Evolutionary conservation across 2,329 filamentous ascomycete species (phyloP), one percentile per base, ranked within the genome.

Genomic region (Orbilia ellipsospora): DNA sequence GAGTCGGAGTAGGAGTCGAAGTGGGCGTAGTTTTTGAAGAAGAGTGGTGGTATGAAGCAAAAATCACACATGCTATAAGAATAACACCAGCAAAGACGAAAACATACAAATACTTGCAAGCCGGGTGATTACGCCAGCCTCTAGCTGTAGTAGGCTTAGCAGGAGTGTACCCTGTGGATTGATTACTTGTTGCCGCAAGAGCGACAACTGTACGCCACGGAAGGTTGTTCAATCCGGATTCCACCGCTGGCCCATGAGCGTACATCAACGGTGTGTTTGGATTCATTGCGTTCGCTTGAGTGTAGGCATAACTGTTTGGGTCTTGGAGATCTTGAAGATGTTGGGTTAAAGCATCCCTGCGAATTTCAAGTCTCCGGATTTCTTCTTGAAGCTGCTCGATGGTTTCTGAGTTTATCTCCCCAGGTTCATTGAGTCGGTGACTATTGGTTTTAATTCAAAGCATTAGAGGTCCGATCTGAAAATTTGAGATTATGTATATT

Each of bases 351-450:
- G 28, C 28, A 5, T 51, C 55, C 10, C 52, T 56, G 26, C 62
- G 69, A 40, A 52, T 12, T 18, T 67, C 23, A 6, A 62, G 36
- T 44, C 20, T 67, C n/a, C 50, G 55, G 13, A 73, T 56, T 1
- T 65, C 59, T 45, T 73, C 56, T 63, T 73, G 56, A 7, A 73
- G 50, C 1, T 45, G 45, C 7, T 62, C 55, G 40, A 73, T 67
- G 1, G 12, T 50, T 23, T 40, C 16, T 59, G 55, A 36, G 31
- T 36, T 10, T 36, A 36, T 36, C 31, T 36, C 31, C 31, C 31
- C 31, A 2, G 31, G 31, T 36, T 36, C 31, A 36, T 36, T 36
- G 48, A 52, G n/a, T 23, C 48, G n/a, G 18, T 20, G 48, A 23
- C 48, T 18, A 18, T 20, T 23, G 48, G 8, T 52, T 52, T 52